phyloP scores from a whole-genome alignment of 2,329 filamentous ascomycete genomes.

The Stenocarpella maydis region DNA sequence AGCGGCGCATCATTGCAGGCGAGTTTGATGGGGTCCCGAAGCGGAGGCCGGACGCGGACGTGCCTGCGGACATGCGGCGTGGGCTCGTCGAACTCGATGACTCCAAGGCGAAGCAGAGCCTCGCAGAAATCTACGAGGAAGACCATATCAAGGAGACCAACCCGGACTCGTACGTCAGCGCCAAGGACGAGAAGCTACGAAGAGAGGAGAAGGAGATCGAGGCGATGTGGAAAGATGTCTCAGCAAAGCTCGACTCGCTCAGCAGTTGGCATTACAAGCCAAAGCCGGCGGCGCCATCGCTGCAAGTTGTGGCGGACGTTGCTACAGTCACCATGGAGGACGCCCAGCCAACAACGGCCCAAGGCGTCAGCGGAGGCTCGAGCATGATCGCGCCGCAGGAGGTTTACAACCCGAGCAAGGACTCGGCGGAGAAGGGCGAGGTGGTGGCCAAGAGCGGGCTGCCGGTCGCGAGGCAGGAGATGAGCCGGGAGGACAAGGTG shows the following conservation, averaged over 20 bases:
- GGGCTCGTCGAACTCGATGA: conserved; percentile 86
- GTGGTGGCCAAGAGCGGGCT: conserved; percentile 80
- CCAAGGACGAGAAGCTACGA: conserved; percentile 81
- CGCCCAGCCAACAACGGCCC: conserved; percentile 83
- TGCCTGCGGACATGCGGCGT: conserved; percentile 68
- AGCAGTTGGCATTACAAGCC: conserved; percentile 97
- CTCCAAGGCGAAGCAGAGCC: conserved; percentile 82
- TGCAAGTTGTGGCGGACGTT: conserved; percentile 89
- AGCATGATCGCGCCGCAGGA: conserved; percentile 93
- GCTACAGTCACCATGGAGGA: conserved; percentile 96
- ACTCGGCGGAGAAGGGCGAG: conserved; percentile 71
- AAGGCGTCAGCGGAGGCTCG: conserved; percentile 72
- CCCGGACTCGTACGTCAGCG: conserved; percentile 80
- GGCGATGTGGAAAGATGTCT: conserved; percentile 82
- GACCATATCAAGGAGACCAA: conserved; percentile 84
- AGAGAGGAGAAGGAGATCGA: conserved; percentile 86
- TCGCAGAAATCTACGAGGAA: conserved; percentile 94
- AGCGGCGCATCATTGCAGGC: conserved; percentile 85
- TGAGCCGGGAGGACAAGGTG: conserved; percentile 85
- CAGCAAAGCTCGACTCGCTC: conserved; percentile 83
- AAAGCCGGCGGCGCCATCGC: conserved; percentile 79
- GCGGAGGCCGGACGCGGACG: conserved; percentile 77
- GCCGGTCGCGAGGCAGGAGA: conserved; percentile 82
- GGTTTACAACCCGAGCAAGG: conserved; percentile 83
- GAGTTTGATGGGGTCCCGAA: conserved; percentile 93